These are phyloP conservation scores for Metschnikowia chrysomelidarum DNA, from an alignment of 805 yeast genomes.

Conservation along the genomic window DNA sequence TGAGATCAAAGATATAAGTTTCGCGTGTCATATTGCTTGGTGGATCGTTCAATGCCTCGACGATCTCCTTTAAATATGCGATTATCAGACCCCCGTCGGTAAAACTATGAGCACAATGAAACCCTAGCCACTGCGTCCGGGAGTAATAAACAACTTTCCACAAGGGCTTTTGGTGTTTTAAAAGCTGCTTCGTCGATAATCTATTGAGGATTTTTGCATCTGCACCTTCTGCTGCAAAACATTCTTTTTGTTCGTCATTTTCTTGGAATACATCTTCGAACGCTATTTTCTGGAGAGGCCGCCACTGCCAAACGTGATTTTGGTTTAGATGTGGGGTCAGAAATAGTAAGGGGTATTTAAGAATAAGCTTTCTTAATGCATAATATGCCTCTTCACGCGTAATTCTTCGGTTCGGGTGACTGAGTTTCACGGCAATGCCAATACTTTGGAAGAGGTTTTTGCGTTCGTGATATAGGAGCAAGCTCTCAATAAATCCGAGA, in stretches of 20 bases:
- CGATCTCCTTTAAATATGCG: slow-evolving; percentile 9
- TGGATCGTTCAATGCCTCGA: slow-evolving; percentile 4
- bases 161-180: slow-evolving; percentile 1
- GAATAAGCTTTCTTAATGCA: slow-evolving; percentile 6
- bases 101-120: slow-evolving; percentile 4
- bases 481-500: slow-evolving; percentile 5
- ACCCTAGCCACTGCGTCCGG: slow-evolving; percentile 6
- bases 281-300: slow-evolving; percentile 4
- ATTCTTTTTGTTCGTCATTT: not conserved
- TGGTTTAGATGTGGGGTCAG: not conserved
- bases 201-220: not conserved
- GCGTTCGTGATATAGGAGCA: slow-evolving; percentile 6
- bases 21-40: not conserved
- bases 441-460: slow-evolving; percentile 4
- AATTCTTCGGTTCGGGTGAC: not conserved
- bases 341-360: slow-evolving; percentile 8
- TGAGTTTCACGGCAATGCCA: slow-evolving; percentile 4
- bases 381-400: slow-evolving; percentile 2
- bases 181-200: not conserved
- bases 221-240: not conserved
- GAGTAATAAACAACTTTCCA: slow-evolving; percentile 4
- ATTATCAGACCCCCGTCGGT: slow-evolving; percentile 9
- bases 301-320: slow-evolving; percentile 3
- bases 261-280: slow-evolving; percentile 5
- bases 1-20: slow-evolving; percentile 1